Percentiles rank a stretch among this genome's conserved stretches.
Conservation (phyloP, 495 filamentous ascomycete genomes). For the Lepidopterella palustris region DNA sequence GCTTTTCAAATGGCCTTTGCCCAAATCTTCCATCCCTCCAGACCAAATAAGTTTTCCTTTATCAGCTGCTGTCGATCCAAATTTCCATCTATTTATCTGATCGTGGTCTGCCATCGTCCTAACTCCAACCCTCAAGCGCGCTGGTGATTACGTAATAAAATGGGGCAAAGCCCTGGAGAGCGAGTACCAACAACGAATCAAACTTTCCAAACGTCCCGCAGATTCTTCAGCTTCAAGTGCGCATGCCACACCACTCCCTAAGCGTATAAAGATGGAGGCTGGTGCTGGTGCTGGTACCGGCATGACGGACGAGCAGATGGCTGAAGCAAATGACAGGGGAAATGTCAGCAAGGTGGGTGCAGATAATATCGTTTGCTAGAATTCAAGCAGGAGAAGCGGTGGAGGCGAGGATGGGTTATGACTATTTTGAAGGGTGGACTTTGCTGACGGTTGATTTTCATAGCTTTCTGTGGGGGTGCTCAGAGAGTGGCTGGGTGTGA, state of each 20-base stretch:
- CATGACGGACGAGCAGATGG: conserved; percentile 51
- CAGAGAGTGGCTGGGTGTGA: conserved; percentile 58
- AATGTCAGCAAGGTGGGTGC: conserved; percentile 16
- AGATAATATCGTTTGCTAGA: too few relatives aligned
- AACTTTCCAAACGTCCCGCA: conserved; percentile 15
- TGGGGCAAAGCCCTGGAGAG: conserved; percentile 66
- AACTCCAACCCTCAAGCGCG: conserved; percentile 44
- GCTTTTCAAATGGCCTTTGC: background rate
- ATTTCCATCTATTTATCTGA: background rate
- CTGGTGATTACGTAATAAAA: conserved; percentile 66
- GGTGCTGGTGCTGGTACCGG: conserved; percentile 33
- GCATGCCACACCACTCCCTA: conserved; percentile 28
- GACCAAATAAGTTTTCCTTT: background rate
- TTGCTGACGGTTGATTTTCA: conserved; percentile 10
- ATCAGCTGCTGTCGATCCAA: background rate
- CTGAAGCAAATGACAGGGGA: conserved; percentile 24
- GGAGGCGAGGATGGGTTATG: too few relatives aligned
- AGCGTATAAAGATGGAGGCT: conserved; percentile 43
- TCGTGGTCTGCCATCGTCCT: background rate
- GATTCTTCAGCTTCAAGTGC: conserved; percentile 23
- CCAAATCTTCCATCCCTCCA: background rate
- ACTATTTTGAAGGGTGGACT: too few relatives aligned
- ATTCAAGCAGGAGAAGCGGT: too few relatives aligned
- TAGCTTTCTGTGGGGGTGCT: conserved; percentile 62
- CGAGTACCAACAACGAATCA: conserved; percentile 37